phyloP scores from a whole-genome alignment of 108 stramenopile genomes.

The Nitzschia sp. region DNA sequence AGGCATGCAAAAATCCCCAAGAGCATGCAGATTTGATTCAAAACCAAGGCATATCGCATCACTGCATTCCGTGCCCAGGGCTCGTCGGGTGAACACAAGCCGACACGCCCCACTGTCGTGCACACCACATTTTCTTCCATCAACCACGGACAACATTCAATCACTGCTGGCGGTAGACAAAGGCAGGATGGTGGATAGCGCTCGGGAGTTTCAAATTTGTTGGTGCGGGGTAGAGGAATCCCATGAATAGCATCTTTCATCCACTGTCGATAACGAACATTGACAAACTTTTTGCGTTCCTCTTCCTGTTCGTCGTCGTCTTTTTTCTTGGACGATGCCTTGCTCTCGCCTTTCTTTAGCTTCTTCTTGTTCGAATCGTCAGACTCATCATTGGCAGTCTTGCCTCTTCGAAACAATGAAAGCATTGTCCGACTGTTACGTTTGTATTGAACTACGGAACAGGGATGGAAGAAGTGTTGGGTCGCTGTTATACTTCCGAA shows the following conservation, averaged over 20 bases:
- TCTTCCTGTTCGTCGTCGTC: background rate
- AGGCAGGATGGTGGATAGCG: conserved; percentile 13
- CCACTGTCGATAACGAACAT: conserved; percentile 21
- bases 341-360: background rate
- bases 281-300: conserved; percentile 16
- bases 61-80: conserved; percentile 11
- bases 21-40: conserved; percentile 8
- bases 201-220: background rate
- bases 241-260: conserved; percentile 29
- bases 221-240: background rate
- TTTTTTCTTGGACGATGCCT: background rate
- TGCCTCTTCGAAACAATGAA: background rate
- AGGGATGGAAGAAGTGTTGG: too few relatives aligned
- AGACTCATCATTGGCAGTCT: background rate
- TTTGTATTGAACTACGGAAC: too few relatives aligned
- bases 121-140: conserved; percentile 23
- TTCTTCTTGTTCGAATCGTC: background rate
- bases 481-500: too few relatives aligned
- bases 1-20: conserved; percentile 6
- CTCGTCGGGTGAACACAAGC: conserved; percentile 12
- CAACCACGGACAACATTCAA: conserved; percentile 18
- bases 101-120: conserved; percentile 15
- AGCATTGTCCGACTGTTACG: background rate
- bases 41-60: conserved; percentile 3
- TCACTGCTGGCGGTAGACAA: conserved; percentile 11